Conservation (phyloP, 495 filamentous ascomycete species). For the Hypomontagnella submonticulosa region DNA sequence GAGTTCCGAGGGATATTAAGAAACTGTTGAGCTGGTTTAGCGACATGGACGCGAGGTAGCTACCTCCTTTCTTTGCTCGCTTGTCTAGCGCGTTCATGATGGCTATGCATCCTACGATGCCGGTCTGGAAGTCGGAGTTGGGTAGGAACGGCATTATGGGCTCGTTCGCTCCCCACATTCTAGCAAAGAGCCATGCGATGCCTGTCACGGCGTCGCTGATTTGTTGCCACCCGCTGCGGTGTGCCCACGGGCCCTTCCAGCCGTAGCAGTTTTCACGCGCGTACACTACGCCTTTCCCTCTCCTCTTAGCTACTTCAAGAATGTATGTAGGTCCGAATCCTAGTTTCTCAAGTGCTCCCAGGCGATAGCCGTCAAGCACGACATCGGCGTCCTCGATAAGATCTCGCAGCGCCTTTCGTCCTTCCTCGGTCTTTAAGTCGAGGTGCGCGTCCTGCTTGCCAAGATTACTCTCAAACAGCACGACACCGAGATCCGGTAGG, state of each 20-base stretch:
- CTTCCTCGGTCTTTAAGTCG: constrained; percentile 59
- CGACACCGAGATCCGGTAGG: constrained; percentile 58
- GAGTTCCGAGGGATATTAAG: constrained; percentile 66
- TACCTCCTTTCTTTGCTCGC: constrained; percentile 62
- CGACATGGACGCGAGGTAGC: constrained; percentile 64
- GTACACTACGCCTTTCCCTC: constrained; percentile 60
- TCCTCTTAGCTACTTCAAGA: constrained; percentile 59
- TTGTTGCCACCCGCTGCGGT: constrained; percentile 67
- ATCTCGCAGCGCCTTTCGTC: constrained; percentile 53
- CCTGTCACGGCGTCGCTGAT: constrained; percentile 63
- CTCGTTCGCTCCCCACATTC: constrained; percentile 66
- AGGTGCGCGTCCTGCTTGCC: constrained; percentile 67
- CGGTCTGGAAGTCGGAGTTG: constrained; percentile 70
- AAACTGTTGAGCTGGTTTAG: constrained; percentile 70
- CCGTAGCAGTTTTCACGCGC: constrained; percentile 69
- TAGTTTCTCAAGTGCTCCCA: constrained; percentile 60
- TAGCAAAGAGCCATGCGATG: constrained; percentile 68
- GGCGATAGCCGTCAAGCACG: constrained; percentile 68
- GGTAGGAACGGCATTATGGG: constrained; percentile 72
- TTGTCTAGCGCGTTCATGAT: constrained; percentile 65
- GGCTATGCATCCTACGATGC: constrained; percentile 67
- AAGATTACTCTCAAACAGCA: constrained; percentile 65
- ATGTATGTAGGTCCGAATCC: constrained; percentile 63
- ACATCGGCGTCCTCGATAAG: constrained; percentile 66
- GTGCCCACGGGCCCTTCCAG: constrained; percentile 63